Evolutionary conservation across 2,329 filamentous ascomycete species (phyloP).

Genomic region (Cyclaneusma minus): DNA sequence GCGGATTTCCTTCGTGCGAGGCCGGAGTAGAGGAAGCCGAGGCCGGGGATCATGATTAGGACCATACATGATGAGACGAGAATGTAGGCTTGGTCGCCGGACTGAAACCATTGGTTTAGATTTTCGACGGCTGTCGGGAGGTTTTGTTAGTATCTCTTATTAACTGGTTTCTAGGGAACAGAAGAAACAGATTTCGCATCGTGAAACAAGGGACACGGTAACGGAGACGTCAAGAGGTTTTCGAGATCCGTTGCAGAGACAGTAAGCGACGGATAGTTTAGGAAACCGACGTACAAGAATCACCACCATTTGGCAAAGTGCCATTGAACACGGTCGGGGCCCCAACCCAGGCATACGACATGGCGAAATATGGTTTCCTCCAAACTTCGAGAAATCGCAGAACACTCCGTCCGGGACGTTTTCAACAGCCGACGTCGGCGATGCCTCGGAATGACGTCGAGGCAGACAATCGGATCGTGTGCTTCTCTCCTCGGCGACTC

Average conservation of each 20-base stretch:
- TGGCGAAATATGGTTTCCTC: no score
- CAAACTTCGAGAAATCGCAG: no score
- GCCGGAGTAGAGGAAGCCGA: constrained; percentile 94
- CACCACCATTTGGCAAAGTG: constrained; percentile 25
- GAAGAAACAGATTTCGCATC: not conserved
- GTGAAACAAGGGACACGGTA: not conserved
- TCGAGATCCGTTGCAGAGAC: not conserved
- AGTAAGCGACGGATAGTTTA: not conserved
- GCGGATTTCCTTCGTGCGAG: constrained; percentile 96
- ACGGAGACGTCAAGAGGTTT: not conserved
- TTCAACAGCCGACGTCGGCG: no score
- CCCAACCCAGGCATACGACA: constrained; percentile 46
- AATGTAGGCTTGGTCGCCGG: constrained; percentile 90
- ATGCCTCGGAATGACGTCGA: no score
- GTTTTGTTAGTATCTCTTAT: no score
- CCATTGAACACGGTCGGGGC: constrained; percentile 46
- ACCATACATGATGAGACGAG: constrained; percentile 84
- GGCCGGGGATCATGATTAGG: constrained; percentile 88
- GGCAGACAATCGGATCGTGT: no score
- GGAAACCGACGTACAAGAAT: constrained; percentile 17
- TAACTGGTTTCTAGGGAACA: constrained; percentile 4
- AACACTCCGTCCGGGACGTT: no score
- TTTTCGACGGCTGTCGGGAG: constrained; percentile 58
- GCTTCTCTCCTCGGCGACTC: no score
- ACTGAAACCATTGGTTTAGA: constrained; percentile 87